Conservation (phyloP, 257 asterid genomes). For the Leptodermis oblonga region DNA sequence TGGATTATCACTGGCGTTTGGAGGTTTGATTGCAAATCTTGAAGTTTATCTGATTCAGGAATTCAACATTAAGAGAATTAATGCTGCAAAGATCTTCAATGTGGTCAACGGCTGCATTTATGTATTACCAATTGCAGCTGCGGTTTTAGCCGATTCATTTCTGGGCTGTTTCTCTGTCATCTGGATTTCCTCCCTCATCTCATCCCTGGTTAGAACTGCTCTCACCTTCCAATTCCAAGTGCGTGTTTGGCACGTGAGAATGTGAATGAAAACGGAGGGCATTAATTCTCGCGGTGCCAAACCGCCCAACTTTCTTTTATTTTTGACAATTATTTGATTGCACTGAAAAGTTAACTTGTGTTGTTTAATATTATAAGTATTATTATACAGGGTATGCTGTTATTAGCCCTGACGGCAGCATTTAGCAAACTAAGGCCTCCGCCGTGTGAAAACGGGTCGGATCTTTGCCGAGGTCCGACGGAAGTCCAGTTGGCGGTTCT, state of each 20-base stretch:
- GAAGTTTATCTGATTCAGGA: slow-evolving; percentile 71
- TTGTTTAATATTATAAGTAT: too few species aligned
- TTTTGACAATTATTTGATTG: too few species aligned
- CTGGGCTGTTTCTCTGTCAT: slow-evolving; percentile 67
- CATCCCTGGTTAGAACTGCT: slow-evolving; percentile 47
- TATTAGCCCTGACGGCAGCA: slow-evolving; percentile 12
- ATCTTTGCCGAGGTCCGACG: slow-evolving; percentile 10
- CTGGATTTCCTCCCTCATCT: slow-evolving; percentile 63
- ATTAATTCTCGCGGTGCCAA: too few species aligned
- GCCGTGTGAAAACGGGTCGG: slow-evolving; percentile 9
- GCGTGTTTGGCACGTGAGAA: too few species aligned
- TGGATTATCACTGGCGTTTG: slow-evolving; percentile 50
- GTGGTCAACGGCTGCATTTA: slow-evolving; percentile 65
- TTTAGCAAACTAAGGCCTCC: slow-evolving; percentile 21
- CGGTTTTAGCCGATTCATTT: slow-evolving; percentile 68
- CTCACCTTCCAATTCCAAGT: too few species aligned
- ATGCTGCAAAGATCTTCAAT: slow-evolving; percentile 69
- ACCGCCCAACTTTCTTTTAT: too few species aligned
- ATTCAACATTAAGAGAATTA: slow-evolving; percentile 60
- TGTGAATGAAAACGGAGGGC: too few species aligned
- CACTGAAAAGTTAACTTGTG: too few species aligned
- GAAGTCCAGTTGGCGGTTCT: slow-evolving; percentile 10
- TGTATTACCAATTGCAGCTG: slow-evolving; percentile 64
- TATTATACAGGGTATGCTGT: slow-evolving; percentile 21
- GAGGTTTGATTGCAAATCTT: slow-evolving; percentile 64